Percentiles rank a stretch among this genome's conserved stretches.
Evolutionary conservation across 225 moss, liverwort and hornwort species (phyloP).

Genomic region (Bryum argenteum): DNA sequence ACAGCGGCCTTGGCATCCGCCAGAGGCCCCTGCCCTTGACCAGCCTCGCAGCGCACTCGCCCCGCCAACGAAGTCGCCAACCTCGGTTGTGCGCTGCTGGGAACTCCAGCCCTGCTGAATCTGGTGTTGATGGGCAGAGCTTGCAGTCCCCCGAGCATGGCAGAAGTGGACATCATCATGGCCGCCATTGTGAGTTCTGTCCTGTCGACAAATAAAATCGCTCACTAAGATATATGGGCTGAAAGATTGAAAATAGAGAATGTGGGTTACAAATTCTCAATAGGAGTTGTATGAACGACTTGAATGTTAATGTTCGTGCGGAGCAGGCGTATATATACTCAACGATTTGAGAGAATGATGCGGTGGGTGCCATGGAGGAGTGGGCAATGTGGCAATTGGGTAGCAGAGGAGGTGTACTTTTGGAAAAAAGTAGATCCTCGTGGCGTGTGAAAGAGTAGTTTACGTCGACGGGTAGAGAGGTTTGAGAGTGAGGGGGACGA

Average conservation of each 20-base stretch:
- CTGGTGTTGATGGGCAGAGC: no score
- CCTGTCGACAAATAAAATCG: neutral
- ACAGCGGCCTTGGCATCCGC: constrained; percentile 1
- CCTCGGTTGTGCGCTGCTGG: no score
- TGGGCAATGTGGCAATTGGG: neutral
- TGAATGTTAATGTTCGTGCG: no score
- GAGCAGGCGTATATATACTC: constrained; percentile 4
- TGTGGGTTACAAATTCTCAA: rapidly evolving
- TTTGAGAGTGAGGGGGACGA: neutral
- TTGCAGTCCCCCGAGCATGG: no score
- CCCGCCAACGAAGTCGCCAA: no score
- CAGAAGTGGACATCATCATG: constrained; percentile 31
- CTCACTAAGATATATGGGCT: neutral
- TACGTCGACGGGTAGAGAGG: neutral
- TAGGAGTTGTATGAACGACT: rapidly evolving
- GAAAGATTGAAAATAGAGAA: no score
- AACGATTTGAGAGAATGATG: neutral
- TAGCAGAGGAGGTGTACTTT: constrained; percentile 10
- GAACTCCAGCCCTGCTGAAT: no score
- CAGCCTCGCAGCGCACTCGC: neutral
- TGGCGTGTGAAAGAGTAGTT: neutral
- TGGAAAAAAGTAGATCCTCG: neutral
- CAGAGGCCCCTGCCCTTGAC: neutral
- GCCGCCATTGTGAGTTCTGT: constrained; percentile 4
- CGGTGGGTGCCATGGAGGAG: neutral